Evolutionary conservation across 1,139 yeast species (phyloP).

Genomic region (Nakaseomyces sp.): DNA sequence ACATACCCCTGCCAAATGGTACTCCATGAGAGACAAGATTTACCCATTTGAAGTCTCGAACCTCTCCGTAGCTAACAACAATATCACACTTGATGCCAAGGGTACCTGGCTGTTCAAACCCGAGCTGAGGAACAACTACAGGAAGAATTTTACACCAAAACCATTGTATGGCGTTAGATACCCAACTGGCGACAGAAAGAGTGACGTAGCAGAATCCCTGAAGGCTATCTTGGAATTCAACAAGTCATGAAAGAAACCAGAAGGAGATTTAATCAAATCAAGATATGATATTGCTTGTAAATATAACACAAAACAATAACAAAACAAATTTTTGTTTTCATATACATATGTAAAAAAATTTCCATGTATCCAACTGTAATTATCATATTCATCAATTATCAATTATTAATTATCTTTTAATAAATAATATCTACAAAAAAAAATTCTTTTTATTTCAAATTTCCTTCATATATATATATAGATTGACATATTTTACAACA

Average conservation of each 20-base stretch:
- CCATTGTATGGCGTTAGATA: conserved; percentile 2
- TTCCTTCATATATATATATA: background rate
- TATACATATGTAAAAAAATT: too few relatives aligned
- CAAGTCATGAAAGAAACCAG: conserved; percentile 1
- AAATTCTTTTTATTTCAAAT: too few relatives aligned
- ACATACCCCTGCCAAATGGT: background rate
- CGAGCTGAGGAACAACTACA: background rate
- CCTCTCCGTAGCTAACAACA: background rate
- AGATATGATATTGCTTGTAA: conserved; percentile 1
- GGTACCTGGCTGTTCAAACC: conserved; percentile 1
- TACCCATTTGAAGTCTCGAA: conserved; percentile 4
- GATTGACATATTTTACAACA: too few relatives aligned
- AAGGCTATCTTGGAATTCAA: conserved; percentile 5
- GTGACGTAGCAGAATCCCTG: conserved; percentile 5
- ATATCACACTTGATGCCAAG: conserved; percentile 2
- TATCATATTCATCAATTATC: too few relatives aligned
- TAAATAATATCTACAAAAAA: too few relatives aligned
- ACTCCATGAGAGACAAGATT: conserved; percentile 3
- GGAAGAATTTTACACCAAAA: background rate
- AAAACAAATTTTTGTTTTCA: too few relatives aligned
- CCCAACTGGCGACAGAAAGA: conserved; percentile 4
- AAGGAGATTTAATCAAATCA: too few relatives aligned
- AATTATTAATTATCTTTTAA: too few relatives aligned
- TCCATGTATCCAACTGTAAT: too few relatives aligned
- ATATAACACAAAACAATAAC: background rate